Evolutionary conservation across 345 rosid genomes (phyloP).

Genomic region (Pistacia integerrima): DNA sequence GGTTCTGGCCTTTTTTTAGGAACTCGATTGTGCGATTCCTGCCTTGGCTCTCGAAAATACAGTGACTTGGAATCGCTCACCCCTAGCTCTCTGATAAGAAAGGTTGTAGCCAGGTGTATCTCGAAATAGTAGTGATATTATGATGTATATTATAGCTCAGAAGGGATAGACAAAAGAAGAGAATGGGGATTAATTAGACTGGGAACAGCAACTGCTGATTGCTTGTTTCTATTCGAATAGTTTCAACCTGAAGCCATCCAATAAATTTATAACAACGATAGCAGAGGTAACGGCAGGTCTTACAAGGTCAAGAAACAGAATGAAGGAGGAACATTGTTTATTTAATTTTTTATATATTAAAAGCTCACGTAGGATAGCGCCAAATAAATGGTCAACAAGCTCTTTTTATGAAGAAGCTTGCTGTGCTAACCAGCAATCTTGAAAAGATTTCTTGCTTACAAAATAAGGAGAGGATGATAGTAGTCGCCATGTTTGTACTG

Average conservation of each 20-base stretch:
- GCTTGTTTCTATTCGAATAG: background rate
- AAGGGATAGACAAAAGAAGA: slow-evolving; percentile 10
- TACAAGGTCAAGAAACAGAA: slow-evolving; percentile 17
- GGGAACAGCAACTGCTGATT: background rate
- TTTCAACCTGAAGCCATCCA: background rate
- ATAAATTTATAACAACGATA: background rate
- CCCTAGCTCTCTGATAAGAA: background rate
- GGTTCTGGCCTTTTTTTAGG: too few relatives aligned
- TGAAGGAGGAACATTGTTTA: background rate
- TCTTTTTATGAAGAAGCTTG: background rate
- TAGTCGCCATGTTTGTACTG: background rate
- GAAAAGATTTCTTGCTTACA: background rate
- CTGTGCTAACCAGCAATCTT: background rate
- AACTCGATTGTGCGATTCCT: too few relatives aligned
- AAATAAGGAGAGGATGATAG: too few relatives aligned
- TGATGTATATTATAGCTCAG: background rate
- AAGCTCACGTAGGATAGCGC: slow-evolving; percentile 10
- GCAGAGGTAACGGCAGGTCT: background rate
- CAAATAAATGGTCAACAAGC: background rate
- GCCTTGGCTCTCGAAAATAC: too few relatives aligned
- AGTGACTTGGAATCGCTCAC: too few relatives aligned
- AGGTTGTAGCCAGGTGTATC: too few relatives aligned
- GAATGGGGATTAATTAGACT: slow-evolving; percentile 3
- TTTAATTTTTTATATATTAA: background rate
- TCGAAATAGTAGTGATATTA: too few relatives aligned